Evolutionary conservation across 768 basidiomycete genomes (phyloP).

Genomic region (Peribolospora kevripleyi): DNA sequence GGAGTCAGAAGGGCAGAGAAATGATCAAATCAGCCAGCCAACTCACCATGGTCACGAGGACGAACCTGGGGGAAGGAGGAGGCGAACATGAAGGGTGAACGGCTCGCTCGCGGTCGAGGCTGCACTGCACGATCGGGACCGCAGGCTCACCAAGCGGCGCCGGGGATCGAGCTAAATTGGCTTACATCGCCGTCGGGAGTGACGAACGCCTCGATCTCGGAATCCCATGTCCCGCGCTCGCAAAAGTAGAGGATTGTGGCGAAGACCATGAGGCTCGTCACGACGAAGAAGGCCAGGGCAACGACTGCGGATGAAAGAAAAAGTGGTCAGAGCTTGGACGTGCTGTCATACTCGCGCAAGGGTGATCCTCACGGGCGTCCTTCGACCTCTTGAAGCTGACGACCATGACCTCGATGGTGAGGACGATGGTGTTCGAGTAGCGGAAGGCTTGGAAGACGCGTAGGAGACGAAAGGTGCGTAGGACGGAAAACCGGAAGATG

Average conservation of each 20-base stretch:
- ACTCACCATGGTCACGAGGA: neutral
- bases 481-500: slow-evolving; percentile 69
- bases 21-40: neutral
- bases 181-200: slow-evolving; percentile 63
- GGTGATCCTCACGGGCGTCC: no score
- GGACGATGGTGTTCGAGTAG: slow-evolving; percentile 54
- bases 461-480: slow-evolving; percentile 66
- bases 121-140: no score
- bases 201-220: slow-evolving; percentile 49
- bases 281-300: slow-evolving; percentile 66
- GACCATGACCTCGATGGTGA: slow-evolving; percentile 29
- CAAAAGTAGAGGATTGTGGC: slow-evolving; percentile 77
- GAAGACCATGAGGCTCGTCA: slow-evolving; percentile 66
- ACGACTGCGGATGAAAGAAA: slow-evolving; percentile 38
- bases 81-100: no score
- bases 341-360: no score
- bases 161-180: slow-evolving; percentile 53
- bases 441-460: slow-evolving; percentile 77
- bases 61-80: neutral
- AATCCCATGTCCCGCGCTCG: slow-evolving; percentile 76
- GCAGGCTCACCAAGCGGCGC: slow-evolving; percentile 39
- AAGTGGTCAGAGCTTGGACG: no score
- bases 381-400: no score
- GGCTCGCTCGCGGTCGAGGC: no score
- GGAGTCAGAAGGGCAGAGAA: neutral